Evolutionary conservation across 352 stramenopile genomes (phyloP).

Genomic region (Saprolegnia parasitica): DNA sequence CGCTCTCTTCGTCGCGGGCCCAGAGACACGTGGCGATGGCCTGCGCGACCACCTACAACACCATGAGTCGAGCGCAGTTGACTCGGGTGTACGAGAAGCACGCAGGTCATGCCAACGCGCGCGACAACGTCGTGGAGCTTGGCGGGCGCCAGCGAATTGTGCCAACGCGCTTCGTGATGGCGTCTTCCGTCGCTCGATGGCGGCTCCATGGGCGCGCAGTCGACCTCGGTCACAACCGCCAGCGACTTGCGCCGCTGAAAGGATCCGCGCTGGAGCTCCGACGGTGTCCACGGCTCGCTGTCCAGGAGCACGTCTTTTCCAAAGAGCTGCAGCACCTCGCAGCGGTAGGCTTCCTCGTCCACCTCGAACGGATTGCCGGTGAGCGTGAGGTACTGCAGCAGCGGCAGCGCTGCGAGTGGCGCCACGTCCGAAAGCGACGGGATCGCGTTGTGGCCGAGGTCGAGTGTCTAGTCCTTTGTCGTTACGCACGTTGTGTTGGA

Average conservation of each 20-base stretch:
- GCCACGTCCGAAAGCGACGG: neutral
- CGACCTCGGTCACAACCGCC: neutral
- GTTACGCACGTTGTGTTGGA: too few relatives aligned
- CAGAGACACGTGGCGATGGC: neutral
- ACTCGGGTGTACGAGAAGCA: neutral
- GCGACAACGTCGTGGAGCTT: neutral
- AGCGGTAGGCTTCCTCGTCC: constrained; percentile 9
- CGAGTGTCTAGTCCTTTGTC: neutral
- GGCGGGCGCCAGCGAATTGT: neutral
- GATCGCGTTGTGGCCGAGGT: constrained; percentile 2
- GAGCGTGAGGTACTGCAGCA: neutral
- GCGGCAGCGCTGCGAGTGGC: neutral
- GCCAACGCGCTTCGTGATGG: too few relatives aligned
- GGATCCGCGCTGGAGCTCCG: neutral
- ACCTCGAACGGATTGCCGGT: constrained; percentile 12
- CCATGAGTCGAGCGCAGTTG: neutral
- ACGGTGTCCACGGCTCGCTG: neutral
- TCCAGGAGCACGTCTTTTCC: constrained; percentile 8
- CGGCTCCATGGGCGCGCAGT: too few relatives aligned
- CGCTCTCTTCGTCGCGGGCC: constrained; percentile 8
- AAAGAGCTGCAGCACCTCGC: neutral
- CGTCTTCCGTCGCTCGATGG: neutral
- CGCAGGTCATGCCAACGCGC: neutral
- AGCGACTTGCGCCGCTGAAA: neutral
- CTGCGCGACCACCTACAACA: constrained; percentile 8